Evolutionary conservation across 352 stramenopile genomes (phyloP).

Genomic region (Globisporangium cederbergense): DNA sequence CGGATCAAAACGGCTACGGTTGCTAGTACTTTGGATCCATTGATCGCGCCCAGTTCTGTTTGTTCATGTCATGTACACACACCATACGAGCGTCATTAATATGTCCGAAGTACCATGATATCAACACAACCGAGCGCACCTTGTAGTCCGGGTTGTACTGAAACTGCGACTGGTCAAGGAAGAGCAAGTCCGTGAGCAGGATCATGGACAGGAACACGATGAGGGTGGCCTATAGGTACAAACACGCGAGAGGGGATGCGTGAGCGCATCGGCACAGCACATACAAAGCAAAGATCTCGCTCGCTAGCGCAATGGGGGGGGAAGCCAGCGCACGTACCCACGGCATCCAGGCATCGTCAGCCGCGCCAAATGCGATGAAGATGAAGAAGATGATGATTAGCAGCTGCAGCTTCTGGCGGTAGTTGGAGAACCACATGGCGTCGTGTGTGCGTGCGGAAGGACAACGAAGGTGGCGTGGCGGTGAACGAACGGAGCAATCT

Average conservation of each 20-base stretch:
- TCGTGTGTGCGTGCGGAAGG: not conserved
- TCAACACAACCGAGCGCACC: conserved; percentile 23
- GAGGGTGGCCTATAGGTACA: conserved; percentile 46
- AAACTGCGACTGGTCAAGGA: conserved; percentile 71
- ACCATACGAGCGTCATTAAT: not conserved
- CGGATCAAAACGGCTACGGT: not conserved
- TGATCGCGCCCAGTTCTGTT: conserved; percentile 71
- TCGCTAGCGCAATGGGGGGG: not conserved
- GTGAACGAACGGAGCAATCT: not conserved
- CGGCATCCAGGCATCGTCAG: conserved; percentile 73
- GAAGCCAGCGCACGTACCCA: conserved; percentile 42
- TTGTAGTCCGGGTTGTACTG: conserved; percentile 86
- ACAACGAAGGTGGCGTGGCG: not conserved
- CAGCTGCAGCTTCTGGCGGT: conserved; percentile 75
- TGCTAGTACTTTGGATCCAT: conserved; percentile 74
- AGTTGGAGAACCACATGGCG: conserved; percentile 76
- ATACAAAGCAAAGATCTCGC: conserved; percentile 8
- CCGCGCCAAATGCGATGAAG: conserved; percentile 75
- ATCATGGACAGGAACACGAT: conserved; percentile 76
- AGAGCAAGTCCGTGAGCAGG: conserved; percentile 67
- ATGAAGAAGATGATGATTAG: conserved; percentile 82
- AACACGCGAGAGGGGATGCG: not conserved
- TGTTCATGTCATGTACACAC: not conserved
- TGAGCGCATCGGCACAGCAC: not conserved
- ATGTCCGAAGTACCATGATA: not conserved